Evolutionary conservation across 1,139 yeast genomes (phyloP).

Genomic region (Komagataea norvegica): DNA sequence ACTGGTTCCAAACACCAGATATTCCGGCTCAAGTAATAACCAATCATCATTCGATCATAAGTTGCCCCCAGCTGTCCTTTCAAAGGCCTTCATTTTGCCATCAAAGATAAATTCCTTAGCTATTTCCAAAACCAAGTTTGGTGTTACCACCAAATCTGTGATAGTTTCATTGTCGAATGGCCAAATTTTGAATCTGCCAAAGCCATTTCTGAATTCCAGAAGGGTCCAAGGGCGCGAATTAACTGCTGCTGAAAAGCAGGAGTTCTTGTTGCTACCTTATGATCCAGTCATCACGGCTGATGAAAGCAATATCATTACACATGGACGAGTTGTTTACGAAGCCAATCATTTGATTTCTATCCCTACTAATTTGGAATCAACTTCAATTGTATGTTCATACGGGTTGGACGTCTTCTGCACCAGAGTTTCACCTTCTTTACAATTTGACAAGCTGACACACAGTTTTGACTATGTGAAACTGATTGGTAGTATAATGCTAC

Average conservation of each 20-base stretch:
- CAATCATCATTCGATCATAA: slow-evolving; percentile 36
- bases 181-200: slow-evolving; percentile 68
- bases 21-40: slow-evolving; percentile 23
- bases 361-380: slow-evolving; percentile 77
- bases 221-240: slow-evolving; percentile 51
- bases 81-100: slow-evolving; percentile 61
- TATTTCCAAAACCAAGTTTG: slow-evolving; percentile 62
- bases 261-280: slow-evolving; percentile 60
- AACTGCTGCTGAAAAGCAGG: slow-evolving; percentile 51
- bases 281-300: slow-evolving; percentile 57
- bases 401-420: slow-evolving; percentile 77
- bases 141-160: slow-evolving; percentile 70
- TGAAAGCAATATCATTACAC: slow-evolving; percentile 38
- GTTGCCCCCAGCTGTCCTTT: slow-evolving; percentile 40
- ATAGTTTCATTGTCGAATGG: slow-evolving; percentile 56
- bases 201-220: slow-evolving; percentile 53
- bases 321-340: slow-evolving; percentile 34
- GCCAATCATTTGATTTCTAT: slow-evolving; percentile 40
- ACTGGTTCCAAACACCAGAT: slow-evolving; percentile 41
- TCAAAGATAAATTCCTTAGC: slow-evolving; percentile 47
- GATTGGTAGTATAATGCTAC: slow-evolving; percentile 50
- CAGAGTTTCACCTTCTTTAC: slow-evolving; percentile 71
- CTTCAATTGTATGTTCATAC: slow-evolving; percentile 62
- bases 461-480: slow-evolving; percentile 67
- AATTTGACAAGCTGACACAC: slow-evolving; percentile 70